Conservation (phyloP, 345 rosid species). For the Hypericum perforatum region DNA sequence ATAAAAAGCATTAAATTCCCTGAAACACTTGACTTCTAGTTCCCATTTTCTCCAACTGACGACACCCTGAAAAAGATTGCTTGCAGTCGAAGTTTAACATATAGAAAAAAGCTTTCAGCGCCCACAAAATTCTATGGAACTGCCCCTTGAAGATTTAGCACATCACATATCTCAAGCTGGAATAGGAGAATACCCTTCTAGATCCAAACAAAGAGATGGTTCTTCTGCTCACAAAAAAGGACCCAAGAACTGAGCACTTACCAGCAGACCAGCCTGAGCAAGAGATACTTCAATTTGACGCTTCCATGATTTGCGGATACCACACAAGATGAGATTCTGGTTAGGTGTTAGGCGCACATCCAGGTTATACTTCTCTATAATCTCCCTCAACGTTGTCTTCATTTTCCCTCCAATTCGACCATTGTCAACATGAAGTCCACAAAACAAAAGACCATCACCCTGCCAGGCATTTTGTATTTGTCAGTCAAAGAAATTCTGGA, state of each 20-base stretch:
- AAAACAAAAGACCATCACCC: slow-evolving; percentile 82
- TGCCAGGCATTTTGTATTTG: slow-evolving; percentile 14
- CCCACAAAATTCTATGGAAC: no score
- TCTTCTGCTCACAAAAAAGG: not conserved
- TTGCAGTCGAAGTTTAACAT: no score
- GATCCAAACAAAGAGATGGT: not conserved
- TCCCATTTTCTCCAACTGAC: no score
- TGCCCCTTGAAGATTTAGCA: no score
- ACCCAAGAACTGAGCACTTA: slow-evolving; percentile 17
- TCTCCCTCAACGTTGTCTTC: slow-evolving; percentile 81
- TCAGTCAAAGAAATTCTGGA: not conserved
- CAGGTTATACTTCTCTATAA: slow-evolving; percentile 82
- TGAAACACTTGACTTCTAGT: no score
- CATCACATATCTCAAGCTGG: no score
- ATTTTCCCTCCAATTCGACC: slow-evolving; percentile 88
- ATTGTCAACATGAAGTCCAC: slow-evolving; percentile 84
- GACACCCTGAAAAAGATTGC: no score
- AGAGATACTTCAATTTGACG: slow-evolving; percentile 69
- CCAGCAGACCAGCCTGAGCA: slow-evolving; percentile 93
- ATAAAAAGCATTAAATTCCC: no score
- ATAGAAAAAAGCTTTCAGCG: no score
- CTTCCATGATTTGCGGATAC: slow-evolving; percentile 74
- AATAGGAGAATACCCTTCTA: not conserved
- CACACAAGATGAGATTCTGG: slow-evolving; percentile 83
- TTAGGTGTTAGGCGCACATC: slow-evolving; percentile 81